Evolutionary conservation across 2,329 filamentous ascomycete species (phyloP).

Genomic region (Waltergamsia citrina): DNA sequence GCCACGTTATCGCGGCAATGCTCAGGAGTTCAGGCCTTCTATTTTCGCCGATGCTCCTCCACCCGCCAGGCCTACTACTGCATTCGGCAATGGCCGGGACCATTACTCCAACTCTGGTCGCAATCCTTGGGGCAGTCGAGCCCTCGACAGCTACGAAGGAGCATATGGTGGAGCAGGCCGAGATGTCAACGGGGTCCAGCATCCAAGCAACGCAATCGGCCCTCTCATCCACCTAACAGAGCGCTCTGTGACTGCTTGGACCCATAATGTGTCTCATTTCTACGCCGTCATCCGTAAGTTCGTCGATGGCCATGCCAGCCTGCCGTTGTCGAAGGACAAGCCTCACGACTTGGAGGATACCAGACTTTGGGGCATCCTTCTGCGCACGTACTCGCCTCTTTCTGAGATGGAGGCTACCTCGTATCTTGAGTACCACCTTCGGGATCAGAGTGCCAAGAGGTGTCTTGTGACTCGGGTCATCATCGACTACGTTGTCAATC

Average conservation of each 20-base stretch:
- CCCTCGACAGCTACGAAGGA: background rate
- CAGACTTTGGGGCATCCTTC: conserved; percentile 24
- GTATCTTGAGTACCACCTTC: conserved; percentile 29
- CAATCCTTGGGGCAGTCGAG: background rate
- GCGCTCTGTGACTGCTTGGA: conserved; percentile 21
- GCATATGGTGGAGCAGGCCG: background rate
- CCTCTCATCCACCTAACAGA: conserved; percentile 25
- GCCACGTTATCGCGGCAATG: background rate
- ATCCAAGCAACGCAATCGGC: conserved; percentile 4
- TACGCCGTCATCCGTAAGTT: conserved; percentile 24
- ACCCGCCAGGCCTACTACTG: background rate
- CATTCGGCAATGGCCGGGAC: background rate
- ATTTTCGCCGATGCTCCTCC: background rate
- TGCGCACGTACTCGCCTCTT: conserved; percentile 26
- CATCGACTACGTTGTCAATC: conserved; percentile 30
- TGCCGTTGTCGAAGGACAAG: conserved; percentile 16
- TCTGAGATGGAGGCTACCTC: conserved; percentile 26
- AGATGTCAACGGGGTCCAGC: background rate
- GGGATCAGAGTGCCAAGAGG: conserved; percentile 26
- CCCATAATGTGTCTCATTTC: conserved; percentile 24
- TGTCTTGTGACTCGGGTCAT: conserved; percentile 32
- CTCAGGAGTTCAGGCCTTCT: background rate
- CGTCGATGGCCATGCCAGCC: conserved; percentile 22
- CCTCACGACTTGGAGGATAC: conserved; percentile 14
- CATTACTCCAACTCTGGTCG: no score